phyloP scores from a whole-genome alignment of 2,329 filamentous ascomycete genomes.

The Colletotrichum sp. region DNA sequence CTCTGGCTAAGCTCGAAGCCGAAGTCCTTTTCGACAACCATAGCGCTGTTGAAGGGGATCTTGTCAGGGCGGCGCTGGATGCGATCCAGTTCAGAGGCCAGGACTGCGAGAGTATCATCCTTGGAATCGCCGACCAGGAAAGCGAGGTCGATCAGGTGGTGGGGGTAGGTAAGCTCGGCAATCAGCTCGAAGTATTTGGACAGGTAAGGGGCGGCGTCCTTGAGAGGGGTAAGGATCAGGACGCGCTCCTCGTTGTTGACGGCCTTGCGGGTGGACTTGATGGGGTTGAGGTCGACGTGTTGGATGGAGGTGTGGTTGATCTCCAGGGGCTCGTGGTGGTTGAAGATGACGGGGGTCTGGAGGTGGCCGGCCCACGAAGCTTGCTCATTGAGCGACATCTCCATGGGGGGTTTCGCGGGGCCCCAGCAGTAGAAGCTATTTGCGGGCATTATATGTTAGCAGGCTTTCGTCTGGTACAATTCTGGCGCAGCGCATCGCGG shows the following conservation, averaged over 20 bases:
- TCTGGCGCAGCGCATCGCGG: neutral
- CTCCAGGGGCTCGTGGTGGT: slow-evolving; percentile 87
- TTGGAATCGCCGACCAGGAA: slow-evolving; percentile 93
- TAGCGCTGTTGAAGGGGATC: slow-evolving; percentile 83
- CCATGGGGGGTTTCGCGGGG: slow-evolving; percentile 92
- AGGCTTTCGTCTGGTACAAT: neutral
- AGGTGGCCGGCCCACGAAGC: slow-evolving; percentile 87
- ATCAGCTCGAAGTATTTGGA: slow-evolving; percentile 94
- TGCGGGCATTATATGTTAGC: neutral
- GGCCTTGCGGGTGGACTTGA: slow-evolving; percentile 82
- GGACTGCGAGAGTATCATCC: slow-evolving; percentile 89
- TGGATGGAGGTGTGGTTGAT: slow-evolving; percentile 83
- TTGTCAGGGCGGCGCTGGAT: slow-evolving; percentile 83
- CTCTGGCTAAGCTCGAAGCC: slow-evolving; percentile 75
- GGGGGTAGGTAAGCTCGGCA: slow-evolving; percentile 88
- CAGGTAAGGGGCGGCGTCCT: slow-evolving; percentile 84
- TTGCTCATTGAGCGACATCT: slow-evolving; percentile 92
- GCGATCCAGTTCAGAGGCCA: slow-evolving; percentile 84
- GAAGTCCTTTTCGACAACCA: slow-evolving; percentile 92
- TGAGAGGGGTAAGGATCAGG: slow-evolving; percentile 89
- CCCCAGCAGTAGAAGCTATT: slow-evolving; percentile 96
- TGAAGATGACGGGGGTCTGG: slow-evolving; percentile 93
- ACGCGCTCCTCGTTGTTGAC: slow-evolving; percentile 83
- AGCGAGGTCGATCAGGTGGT: slow-evolving; percentile 91
- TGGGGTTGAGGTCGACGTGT: slow-evolving; percentile 82